These are phyloP conservation scores for Pyrenochaeta sp. DNA, from an alignment of 2,329 filamentous ascomycete species.

Conservation along the genomic window DNA sequence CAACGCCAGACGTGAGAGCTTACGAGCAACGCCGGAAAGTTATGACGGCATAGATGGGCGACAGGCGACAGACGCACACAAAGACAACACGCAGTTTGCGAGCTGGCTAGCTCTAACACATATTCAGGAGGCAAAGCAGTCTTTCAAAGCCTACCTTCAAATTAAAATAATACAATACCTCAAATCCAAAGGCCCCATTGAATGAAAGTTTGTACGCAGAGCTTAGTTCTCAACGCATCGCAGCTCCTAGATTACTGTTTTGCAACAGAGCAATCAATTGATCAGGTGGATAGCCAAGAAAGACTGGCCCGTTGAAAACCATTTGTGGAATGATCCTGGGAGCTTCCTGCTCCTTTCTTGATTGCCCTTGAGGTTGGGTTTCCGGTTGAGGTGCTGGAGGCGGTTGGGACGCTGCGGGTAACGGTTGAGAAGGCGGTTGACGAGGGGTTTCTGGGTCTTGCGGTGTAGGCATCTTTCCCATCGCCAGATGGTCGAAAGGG, in stretches of 20 bases:
- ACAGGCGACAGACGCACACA: neutral
- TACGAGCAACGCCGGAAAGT: neutral
- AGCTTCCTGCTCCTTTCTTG: conserved; percentile 12
- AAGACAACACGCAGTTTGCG: neutral
- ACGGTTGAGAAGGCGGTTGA: conserved; percentile 22
- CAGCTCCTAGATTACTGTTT: conserved; percentile 46
- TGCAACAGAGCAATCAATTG: conserved; percentile 46
- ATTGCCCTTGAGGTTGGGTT: conserved; percentile 11
- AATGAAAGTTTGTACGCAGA: conserved; percentile 12
- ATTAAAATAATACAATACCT: conserved; percentile 37
- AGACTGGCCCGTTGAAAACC: conserved; percentile 91
- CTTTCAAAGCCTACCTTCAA: conserved; percentile 28
- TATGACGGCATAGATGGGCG: neutral
- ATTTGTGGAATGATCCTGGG: conserved; percentile 66
- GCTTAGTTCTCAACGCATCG: conserved; percentile 28
- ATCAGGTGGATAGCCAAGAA: conserved; percentile 76
- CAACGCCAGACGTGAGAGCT: neutral
- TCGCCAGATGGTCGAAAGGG: conserved; percentile 45
- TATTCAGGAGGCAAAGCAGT: conserved; percentile 18
- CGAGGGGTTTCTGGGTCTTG: conserved; percentile 7
- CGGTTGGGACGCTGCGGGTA: conserved; percentile 16
- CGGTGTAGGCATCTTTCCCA: conserved; percentile 24
- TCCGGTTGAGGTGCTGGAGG: conserved; percentile 11
- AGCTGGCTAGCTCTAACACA: conserved; percentile 4
- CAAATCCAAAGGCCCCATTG: conserved; percentile 15